Evolutionary conservation across 1,284 basidiomycete species (phyloP), one percentile per base, ranked within the genome.

Genomic region (Moesziomyces sp.): DNA sequence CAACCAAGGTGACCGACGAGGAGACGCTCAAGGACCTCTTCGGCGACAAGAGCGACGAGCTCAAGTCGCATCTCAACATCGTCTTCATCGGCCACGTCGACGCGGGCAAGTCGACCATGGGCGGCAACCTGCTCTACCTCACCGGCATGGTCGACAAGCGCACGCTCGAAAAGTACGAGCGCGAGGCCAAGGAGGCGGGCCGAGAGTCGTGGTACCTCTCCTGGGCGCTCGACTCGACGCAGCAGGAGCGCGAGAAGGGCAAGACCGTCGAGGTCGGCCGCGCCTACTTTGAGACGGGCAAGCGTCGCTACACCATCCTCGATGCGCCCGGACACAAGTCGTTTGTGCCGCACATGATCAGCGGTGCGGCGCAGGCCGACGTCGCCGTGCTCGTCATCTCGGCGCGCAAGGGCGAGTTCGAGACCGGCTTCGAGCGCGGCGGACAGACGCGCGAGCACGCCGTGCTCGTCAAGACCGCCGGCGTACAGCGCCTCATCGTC

Each of bases 141-240:
- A 82, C 80, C 21, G 82, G 82, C 40, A 83, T 83, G 81, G 81
- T 84, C 10, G 82, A 84, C 79, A 84, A 84, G 76, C 78, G 82
- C 38, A 84, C 82, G 38, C 46, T 84, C 51, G 82, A 84, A 28
- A 84, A 84, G 72, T 83, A 81, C 65, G 82, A 84, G 76, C 65
- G 74, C 11, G 82, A 84, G 40, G 82, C 82, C 42, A 83, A 82
- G 67, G 82, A 84, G 26, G 77, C 78, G 18, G 82, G 82, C 23
- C 70, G 81, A 47, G 82, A 83, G 64, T 81, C 77, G 42, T 84
- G 81, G 81, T 83, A 84, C 65, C 73, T 83, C 34, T 80, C 79
- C 26, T 84, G 82, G 82, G 82, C 81, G 45, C 75, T 84, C 43
- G 82, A 84, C 68, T 83, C 81, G 52, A 83, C 81, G 43, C 72